Evolutionary conservation across 208 protist genomes (phyloP), one percentile per base, ranked within the genome.

Genomic region (Willaertia magna): DNA sequence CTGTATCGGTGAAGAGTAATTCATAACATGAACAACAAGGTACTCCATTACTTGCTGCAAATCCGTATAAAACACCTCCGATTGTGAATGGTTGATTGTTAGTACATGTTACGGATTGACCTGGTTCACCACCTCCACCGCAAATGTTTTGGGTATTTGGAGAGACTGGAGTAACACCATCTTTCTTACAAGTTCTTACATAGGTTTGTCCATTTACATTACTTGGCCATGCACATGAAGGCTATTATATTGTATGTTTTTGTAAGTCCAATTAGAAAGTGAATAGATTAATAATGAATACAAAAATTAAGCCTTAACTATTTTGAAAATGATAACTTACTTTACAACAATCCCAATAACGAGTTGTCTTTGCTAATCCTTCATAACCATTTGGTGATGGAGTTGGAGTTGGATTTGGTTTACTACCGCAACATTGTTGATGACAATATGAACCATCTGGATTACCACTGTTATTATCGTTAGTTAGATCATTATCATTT

Each of bases 1-100:
- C 78, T 22, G 81, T 59, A 18, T 48, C 49, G 11, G 39, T 51
- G 59, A 85, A 85, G 11, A 22, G 40, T 26, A 85, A 18, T 20
- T 85, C 81, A 74, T 85, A 85, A 20, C 81, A 85, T 43, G 78
- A 26, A 18, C 51, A 85, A 20, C 81, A 85, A 26, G 9, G 14
- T 74, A 85, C 40, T n/a, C n/a, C n/a, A 20, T 85, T 85, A 42
- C 51, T 74, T 11, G 81, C 81, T 11, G 81, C 11, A 74, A 59
- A 85, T 11, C 52, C 81, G 81, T 85, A 79, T 22, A 49, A 20
- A 44, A 79, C 18, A 18, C 18, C 74, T 22, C 49, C 49, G 20
- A 55, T 55, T 22, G 14, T 55, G 49, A 55, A 55, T 55, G 49
- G 49, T 55, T 55, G 49, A 22, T 55, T 11, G 20, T 55, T 55